Conservation (phyloP, 2,329 filamentous ascomycete genomes). For the Fusarium napiforme region DNA sequence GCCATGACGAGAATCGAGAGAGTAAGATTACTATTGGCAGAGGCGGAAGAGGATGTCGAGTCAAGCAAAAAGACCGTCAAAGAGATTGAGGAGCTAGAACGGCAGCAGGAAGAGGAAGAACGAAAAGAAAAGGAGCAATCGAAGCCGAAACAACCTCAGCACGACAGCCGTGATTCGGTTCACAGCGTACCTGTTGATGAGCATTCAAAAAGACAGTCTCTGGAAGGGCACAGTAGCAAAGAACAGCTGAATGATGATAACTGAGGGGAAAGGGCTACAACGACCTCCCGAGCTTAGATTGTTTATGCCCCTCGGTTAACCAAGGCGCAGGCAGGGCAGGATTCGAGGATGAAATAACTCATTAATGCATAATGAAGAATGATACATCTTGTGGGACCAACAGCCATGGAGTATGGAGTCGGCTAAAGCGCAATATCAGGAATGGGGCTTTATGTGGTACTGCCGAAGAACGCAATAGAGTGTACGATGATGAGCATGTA, state of each 20-base stretch:
- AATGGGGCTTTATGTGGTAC: conserved; percentile 3
- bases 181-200: conserved; percentile 6
- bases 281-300: background rate
- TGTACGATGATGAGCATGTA: conserved; percentile 1
- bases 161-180: background rate
- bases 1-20: conserved; percentile 78
- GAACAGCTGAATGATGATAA: background rate
- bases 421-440: background rate
- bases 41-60: conserved; percentile 41
- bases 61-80: conserved; percentile 32
- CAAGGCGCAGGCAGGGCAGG: background rate
- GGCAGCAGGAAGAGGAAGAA: conserved; percentile 32
- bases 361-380: conserved; percentile 21
- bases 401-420: background rate
- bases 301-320: background rate
- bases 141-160: background rate
- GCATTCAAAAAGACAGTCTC: conserved; percentile 1
- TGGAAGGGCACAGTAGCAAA: background rate
- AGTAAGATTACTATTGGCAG: conserved; percentile 69
- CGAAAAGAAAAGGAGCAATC: conserved; percentile 20
- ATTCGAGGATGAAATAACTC: background rate
- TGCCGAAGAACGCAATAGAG: background rate
- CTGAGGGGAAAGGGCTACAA: background rate
- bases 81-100: conserved; percentile 33
- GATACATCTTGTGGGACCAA: background rate